A percentile compares a stretch with the other conserved stretches of the same genome.
phyloP scores from a whole-genome alignment of 2,329 filamentous ascomycete genomes.

The Aspergillus nomiae region DNA sequence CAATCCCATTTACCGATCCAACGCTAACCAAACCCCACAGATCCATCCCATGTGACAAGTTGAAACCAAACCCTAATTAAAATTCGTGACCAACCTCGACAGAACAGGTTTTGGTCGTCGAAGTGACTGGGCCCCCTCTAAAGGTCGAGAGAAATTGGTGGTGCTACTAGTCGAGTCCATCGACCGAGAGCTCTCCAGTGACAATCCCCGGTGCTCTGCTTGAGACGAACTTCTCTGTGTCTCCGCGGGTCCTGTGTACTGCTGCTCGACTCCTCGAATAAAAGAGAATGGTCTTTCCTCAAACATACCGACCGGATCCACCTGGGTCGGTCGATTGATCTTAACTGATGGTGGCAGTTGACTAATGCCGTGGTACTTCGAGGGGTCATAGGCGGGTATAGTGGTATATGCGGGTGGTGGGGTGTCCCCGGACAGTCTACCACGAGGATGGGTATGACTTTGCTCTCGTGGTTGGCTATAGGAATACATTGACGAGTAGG shows the following conservation, averaged over 20 bases:
- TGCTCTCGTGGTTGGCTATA: slow-evolving; percentile 6
- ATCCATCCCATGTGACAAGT: neutral
- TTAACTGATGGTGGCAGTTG: slow-evolving; percentile 5
- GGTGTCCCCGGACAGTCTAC: slow-evolving; percentile 12
- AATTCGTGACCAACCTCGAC: slow-evolving; percentile 39
- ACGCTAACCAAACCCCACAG: slow-evolving; percentile 1
- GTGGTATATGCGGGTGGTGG: slow-evolving; percentile 32
- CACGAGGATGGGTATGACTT: neutral
- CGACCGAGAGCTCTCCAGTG: slow-evolving; percentile 7
- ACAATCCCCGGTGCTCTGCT: neutral
- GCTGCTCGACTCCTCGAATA: slow-evolving; percentile 1
- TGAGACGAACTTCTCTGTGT: neutral
- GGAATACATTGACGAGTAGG: slow-evolving; percentile 10
- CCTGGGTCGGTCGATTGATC: neutral
- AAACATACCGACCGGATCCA: neutral
- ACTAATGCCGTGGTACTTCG: slow-evolving; percentile 26
- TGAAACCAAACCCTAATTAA: slow-evolving; percentile 19
- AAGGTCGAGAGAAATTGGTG: slow-evolving; percentile 2
- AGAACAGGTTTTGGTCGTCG: slow-evolving; percentile 37
- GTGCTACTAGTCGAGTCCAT: slow-evolving; percentile 3
- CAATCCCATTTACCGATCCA: neutral
- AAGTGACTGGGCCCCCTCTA: slow-evolving; percentile 14
- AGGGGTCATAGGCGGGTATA: slow-evolving; percentile 38
- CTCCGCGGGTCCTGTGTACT: neutral
- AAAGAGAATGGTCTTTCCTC: slow-evolving; percentile 2